A percentile compares a stretch with the other conserved stretches of the same genome.
phyloP scores from a whole-genome alignment of 148 eudicot species.

The Spergularia bocconei region DNA sequence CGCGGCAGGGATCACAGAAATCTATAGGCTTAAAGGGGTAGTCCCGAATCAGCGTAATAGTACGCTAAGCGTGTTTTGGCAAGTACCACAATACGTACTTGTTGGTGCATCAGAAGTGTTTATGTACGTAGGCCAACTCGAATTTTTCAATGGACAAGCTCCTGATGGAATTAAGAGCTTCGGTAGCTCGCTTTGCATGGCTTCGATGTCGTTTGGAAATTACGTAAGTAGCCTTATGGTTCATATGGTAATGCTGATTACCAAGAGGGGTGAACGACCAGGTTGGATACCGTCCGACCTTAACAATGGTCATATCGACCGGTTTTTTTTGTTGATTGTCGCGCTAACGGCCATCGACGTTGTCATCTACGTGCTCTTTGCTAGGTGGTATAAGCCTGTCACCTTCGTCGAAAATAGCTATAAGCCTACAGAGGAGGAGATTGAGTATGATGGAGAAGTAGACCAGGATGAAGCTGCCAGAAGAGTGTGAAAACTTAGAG shows the following conservation, averaged over 20 bases:
- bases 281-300: constrained; percentile 85
- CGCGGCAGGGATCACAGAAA: constrained; percentile 71
- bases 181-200: constrained; percentile 92
- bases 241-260: constrained; percentile 61
- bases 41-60: constrained; percentile 34
- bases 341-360: constrained; percentile 49
- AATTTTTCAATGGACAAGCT: constrained; percentile 83
- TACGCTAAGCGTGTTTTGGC: constrained; percentile 66
- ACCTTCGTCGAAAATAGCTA: constrained; percentile 23
- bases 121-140: constrained; percentile 89
- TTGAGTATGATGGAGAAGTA: background rate
- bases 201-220: constrained; percentile 81
- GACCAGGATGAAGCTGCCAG: background rate
- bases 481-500: background rate
- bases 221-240: constrained; percentile 69
- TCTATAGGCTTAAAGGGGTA: constrained; percentile 45
- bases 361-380: constrained; percentile 45
- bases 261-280: constrained; percentile 32
- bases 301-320: constrained; percentile 69
- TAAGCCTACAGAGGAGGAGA: constrained; percentile 1
- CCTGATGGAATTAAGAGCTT: constrained; percentile 94
- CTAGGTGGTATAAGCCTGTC: constrained; percentile 65
- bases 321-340: constrained; percentile 75
- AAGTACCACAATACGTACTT: constrained; percentile 77
- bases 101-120: constrained; percentile 90